Percentiles rank a stretch among this genome's conserved stretches.
Conservation (phyloP, 495 filamentous ascomycete species). For the Penicillium samsonianum region DNA sequence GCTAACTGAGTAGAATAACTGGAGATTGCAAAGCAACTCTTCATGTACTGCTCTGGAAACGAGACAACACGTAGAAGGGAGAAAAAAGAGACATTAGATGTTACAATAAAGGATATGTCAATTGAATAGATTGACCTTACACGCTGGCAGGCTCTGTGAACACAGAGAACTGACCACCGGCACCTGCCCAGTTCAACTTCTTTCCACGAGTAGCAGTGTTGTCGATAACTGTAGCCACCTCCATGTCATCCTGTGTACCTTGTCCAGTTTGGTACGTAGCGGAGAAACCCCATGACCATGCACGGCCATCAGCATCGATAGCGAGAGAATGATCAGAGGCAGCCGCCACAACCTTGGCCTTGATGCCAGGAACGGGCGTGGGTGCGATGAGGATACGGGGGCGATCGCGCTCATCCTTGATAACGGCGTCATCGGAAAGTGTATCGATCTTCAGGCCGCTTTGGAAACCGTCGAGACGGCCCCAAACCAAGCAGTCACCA, state of each 20-base stretch:
- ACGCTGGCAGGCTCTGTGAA: constrained; percentile 36
- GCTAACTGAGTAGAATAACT: background rate
- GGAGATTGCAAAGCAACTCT: background rate
- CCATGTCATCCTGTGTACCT: constrained; percentile 58
- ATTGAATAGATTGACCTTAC: constrained; percentile 7
- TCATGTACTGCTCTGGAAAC: background rate
- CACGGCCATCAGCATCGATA: constrained; percentile 56
- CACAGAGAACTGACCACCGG: constrained; percentile 63
- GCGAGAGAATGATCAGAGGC: constrained; percentile 61
- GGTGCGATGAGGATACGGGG: constrained; percentile 59
- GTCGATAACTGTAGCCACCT: constrained; percentile 57
- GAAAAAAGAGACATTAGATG: background rate
- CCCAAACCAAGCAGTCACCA: constrained; percentile 60
- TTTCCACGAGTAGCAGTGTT: constrained; percentile 60
- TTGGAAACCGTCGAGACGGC: constrained; percentile 60
- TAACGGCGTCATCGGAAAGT: constrained; percentile 50
- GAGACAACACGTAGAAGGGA: background rate
- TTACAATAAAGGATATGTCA: background rate
- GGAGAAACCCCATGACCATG: constrained; percentile 65
- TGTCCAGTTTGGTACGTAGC: constrained; percentile 65
- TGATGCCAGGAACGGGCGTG: constrained; percentile 50
- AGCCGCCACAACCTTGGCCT: constrained; percentile 45
- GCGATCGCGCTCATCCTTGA: constrained; percentile 48
- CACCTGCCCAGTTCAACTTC: constrained; percentile 58
- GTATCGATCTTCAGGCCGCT: constrained; percentile 54